These are phyloP conservation scores for Torulaspora maleeae DNA, from an alignment of 805 yeast species.

Conservation along the genomic window DNA sequence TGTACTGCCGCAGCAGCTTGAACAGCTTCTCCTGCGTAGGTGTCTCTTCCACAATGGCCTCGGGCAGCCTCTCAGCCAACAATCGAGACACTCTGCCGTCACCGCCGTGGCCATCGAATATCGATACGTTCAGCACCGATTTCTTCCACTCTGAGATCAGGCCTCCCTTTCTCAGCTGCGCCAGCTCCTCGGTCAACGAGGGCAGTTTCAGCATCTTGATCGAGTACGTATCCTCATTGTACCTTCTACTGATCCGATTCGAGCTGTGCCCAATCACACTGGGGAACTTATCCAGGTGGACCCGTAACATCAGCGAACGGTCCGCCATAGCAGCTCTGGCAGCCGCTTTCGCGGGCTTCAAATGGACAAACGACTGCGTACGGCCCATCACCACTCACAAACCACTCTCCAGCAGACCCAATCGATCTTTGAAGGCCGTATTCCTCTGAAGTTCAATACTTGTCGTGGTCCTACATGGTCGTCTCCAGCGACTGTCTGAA, in stretches of 20 bases:
- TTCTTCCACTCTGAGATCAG: constrained; percentile 5
- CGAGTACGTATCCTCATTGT: constrained; percentile 77
- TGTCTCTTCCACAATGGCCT: constrained; percentile 45
- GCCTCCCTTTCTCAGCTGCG: constrained; percentile 14
- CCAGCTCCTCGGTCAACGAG: constrained; percentile 27
- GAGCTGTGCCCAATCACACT: constrained; percentile 65
- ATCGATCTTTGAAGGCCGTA: background rate
- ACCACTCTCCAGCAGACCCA: background rate
- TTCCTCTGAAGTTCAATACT: background rate
- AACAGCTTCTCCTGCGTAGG: constrained; percentile 36
- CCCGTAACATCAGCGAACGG: constrained; percentile 18
- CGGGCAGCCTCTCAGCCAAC: constrained; percentile 50
- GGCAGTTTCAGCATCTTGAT: constrained; percentile 58
- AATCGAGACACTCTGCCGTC: constrained; percentile 58
- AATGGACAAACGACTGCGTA: constrained; percentile 23
- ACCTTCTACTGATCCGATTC: constrained; percentile 66
- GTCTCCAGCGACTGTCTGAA: constrained; percentile 1
- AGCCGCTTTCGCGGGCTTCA: constrained; percentile 21
- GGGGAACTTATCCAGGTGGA: constrained; percentile 30
- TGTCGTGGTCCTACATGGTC: background rate
- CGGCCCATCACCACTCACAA: constrained; percentile 17
- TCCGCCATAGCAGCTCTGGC: constrained; percentile 2
- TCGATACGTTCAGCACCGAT: constrained; percentile 59
- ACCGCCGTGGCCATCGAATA: constrained; percentile 97
- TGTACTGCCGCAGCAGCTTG: constrained; percentile 51